phyloP scores from a whole-genome alignment of 331 rosid genomes.

The Cydonia oblonga region DNA sequence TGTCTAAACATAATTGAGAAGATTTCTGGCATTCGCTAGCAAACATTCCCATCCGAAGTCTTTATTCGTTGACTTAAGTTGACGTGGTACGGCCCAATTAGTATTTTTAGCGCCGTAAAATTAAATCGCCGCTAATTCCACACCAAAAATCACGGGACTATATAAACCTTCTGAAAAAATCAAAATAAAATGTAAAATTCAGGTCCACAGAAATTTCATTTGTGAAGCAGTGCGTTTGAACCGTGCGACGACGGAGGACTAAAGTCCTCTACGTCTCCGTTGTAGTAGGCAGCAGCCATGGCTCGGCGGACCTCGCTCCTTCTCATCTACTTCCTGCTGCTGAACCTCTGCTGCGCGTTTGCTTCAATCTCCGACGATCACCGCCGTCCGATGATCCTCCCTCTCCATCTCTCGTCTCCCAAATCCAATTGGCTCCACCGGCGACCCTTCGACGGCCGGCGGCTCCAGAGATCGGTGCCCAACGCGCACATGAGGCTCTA shows the following conservation, averaged over 20 bases:
- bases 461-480: conserved; percentile 21
- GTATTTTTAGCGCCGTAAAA: too few species aligned
- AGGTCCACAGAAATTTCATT: neutral
- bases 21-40: too few species aligned
- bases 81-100: too few species aligned
- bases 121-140: neutral
- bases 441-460: conserved; percentile 22
- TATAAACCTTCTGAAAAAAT: neutral
- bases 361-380: conserved; percentile 10
- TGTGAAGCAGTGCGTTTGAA: neutral
- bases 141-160: neutral
- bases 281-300: conserved; percentile 12
- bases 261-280: conserved; percentile 11
- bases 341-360: neutral
- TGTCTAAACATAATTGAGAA: too few species aligned
- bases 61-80: too few species aligned
- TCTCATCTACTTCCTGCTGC: neutral
- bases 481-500: conserved; percentile 39
- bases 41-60: too few species aligned
- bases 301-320: neutral
- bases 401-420: conserved; percentile 18
- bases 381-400: conserved; percentile 25
- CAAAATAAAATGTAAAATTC: neutral
- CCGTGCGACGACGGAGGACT: conserved; percentile 23
- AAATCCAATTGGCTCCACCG: conserved; percentile 5